Conservation (phyloP, 768 basidiomycete genomes). For the Mycena indigotica region DNA sequence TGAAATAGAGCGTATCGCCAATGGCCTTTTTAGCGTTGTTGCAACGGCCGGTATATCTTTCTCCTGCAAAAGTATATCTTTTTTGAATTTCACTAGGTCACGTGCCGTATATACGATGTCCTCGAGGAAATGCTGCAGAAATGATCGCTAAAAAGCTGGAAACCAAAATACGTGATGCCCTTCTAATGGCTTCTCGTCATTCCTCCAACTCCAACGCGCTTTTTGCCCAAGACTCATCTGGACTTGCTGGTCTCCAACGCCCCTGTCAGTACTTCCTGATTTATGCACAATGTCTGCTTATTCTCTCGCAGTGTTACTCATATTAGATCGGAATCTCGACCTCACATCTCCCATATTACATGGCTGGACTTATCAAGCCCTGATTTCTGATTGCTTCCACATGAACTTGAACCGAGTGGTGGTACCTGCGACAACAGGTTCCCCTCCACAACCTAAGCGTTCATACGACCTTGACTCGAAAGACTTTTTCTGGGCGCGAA, state of each 20-base stretch:
- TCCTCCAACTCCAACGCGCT: conserved; percentile 52
- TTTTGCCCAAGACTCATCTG: conserved; percentile 80
- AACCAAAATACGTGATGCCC: conserved; percentile 83
- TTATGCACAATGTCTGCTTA: conserved; percentile 11
- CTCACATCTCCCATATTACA: conserved; percentile 92
- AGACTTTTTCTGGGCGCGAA: conserved; percentile 99
- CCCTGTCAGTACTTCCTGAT: conserved; percentile 61
- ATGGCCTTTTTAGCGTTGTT: conserved; percentile 88
- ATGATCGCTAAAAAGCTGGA: conserved; percentile 99
- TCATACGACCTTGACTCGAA: conserved; percentile 97
- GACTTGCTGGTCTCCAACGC: conserved; percentile 82
- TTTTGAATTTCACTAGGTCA: conserved; percentile 56
- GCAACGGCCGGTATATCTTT: conserved; percentile 75
- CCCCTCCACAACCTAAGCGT: conserved; percentile 45
- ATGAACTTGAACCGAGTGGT: conserved; percentile 96
- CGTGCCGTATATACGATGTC: conserved; percentile 92
- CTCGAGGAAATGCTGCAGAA: conserved; percentile 95
- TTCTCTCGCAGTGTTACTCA: conserved; percentile 71
- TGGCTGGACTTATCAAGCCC: conserved; percentile 98
- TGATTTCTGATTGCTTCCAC: conserved; percentile 95
- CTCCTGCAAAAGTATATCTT: neutral
- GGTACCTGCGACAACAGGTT: conserved; percentile 66
- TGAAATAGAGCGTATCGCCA: conserved; percentile 90
- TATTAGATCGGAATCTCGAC: conserved; percentile 94
- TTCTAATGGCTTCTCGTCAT: conserved; percentile 65